Percentiles rank a stretch among this genome's conserved stretches.
Conservation (phyloP, 306 rosid species). For the Quercus bicolor region DNA sequence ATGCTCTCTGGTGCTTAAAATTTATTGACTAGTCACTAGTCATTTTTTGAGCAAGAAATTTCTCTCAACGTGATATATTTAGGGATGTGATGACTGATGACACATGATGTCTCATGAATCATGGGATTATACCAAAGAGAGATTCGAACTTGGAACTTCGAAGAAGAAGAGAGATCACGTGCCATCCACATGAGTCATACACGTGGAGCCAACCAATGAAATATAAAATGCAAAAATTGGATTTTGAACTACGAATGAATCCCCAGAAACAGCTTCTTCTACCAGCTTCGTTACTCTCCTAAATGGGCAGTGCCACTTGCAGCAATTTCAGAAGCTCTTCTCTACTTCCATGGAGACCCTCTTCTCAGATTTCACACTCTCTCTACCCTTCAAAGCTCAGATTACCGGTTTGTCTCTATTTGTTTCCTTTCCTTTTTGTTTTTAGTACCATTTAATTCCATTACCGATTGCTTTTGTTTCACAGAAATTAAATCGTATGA, state of each 20-base stretch:
- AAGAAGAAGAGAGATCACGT: too few relatives aligned
- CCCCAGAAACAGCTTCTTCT: not conserved
- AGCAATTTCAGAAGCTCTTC: conserved; percentile 60
- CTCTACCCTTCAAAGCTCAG: conserved; percentile 35
- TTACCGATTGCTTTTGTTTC: conserved; percentile 3
- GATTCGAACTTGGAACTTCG: too few relatives aligned
- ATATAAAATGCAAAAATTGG: not conserved
- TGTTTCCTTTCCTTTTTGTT: not conserved
- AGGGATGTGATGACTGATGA: too few relatives aligned
- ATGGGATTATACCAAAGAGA: too few relatives aligned
- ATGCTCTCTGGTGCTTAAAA: too few relatives aligned
- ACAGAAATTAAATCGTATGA: conserved; percentile 58
- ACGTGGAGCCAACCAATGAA: not conserved
- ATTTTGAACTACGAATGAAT: not conserved
- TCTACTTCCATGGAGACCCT: conserved; percentile 43
- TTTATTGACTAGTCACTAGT: too few relatives aligned
- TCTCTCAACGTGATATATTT: too few relatives aligned
- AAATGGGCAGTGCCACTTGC: conserved; percentile 59
- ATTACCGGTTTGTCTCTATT: conserved; percentile 36
- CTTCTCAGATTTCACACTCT: conserved; percentile 44
- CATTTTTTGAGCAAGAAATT: too few relatives aligned
- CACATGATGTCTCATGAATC: too few relatives aligned
- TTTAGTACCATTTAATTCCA: not conserved
- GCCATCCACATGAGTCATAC: too few relatives aligned
- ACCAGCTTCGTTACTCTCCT: not conserved